Conservation (phyloP, 495 filamentous ascomycete genomes). For the Aspergillus nanangensis region DNA sequence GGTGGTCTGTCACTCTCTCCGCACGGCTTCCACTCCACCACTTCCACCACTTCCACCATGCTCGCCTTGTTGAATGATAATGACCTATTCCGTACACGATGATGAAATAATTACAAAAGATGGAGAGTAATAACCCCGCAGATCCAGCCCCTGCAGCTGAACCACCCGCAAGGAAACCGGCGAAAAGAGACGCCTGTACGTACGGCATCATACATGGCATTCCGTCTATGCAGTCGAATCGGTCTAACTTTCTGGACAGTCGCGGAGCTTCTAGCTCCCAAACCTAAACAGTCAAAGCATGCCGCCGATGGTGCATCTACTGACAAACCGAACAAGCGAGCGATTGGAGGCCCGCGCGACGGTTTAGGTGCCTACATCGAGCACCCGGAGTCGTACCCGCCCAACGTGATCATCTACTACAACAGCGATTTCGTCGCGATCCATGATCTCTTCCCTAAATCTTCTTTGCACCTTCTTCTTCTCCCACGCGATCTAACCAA, state of each 20-base stretch:
- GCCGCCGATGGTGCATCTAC: conserved; percentile 18
- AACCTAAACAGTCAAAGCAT: conserved; percentile 43
- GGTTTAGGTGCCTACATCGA: conserved; percentile 67
- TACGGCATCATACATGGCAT: conserved; percentile 4
- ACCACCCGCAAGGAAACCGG: conserved; percentile 10
- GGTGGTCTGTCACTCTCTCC: neutral
- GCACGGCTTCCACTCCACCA: conserved; percentile 1
- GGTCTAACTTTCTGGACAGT: conserved; percentile 38
- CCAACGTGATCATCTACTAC: conserved; percentile 61
- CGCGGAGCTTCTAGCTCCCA: conserved; percentile 63
- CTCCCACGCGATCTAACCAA: conserved; percentile 67
- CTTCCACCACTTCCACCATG: neutral
- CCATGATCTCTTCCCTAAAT: conserved; percentile 81
- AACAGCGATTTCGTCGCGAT: conserved; percentile 73
- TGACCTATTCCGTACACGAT: conserved; percentile 26
- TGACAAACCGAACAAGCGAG: conserved; percentile 18
- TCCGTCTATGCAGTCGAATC: neutral
- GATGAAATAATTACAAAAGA: conserved; percentile 10
- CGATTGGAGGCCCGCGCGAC: conserved; percentile 38
- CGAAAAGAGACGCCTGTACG: conserved; percentile 43
- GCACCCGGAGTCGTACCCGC: conserved; percentile 60
- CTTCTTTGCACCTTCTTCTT: conserved; percentile 78
- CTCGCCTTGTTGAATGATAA: too few relatives aligned
- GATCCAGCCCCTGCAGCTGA: conserved; percentile 1
- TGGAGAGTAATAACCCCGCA: too few relatives aligned